Evolutionary conservation across 108 stramenopile species (phyloP).

Genomic region (Ochromonas danica): DNA sequence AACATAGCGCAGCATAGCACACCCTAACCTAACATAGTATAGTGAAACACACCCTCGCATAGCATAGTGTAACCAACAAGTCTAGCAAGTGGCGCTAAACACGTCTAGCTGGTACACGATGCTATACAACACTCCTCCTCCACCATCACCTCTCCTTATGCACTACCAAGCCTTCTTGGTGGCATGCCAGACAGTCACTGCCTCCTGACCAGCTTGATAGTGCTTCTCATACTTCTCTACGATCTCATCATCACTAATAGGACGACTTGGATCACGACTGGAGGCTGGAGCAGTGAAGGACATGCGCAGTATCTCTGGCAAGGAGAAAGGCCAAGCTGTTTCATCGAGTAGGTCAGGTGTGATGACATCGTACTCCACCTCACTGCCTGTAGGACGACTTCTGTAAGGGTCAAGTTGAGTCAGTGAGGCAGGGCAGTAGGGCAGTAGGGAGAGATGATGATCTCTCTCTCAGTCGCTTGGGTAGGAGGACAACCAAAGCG

Average conservation of each 20-base stretch:
- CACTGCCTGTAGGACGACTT: constrained; percentile 3
- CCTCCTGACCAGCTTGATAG: not conserved
- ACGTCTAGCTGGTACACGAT: not conserved
- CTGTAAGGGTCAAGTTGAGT: constrained; percentile 7
- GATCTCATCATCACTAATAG: not conserved
- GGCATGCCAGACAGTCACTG: not conserved
- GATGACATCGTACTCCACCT: constrained; percentile 10
- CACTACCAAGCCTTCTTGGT: constrained; percentile 6
- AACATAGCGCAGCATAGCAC: not conserved
- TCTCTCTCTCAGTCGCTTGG: constrained; percentile 1
- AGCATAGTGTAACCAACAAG: no score
- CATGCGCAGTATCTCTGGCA: constrained; percentile 2
- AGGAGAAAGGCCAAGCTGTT: constrained; percentile 1
- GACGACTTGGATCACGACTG: not conserved
- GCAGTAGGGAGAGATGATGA: constrained; percentile 7
- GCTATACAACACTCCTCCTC: constrained; percentile 9
- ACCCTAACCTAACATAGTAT: no score
- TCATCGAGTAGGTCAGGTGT: constrained; percentile 11
- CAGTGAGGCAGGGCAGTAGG: not conserved
- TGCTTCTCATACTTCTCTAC: not conserved
- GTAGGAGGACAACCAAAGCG: constrained; percentile 23
- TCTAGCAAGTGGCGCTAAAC: not conserved
- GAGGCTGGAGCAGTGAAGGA: not conserved
- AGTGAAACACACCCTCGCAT: not conserved
- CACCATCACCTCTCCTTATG: not conserved